These are phyloP conservation scores for Daedalea quercina DNA, from an alignment of 768 basidiomycete species.

Conservation along the genomic window DNA sequence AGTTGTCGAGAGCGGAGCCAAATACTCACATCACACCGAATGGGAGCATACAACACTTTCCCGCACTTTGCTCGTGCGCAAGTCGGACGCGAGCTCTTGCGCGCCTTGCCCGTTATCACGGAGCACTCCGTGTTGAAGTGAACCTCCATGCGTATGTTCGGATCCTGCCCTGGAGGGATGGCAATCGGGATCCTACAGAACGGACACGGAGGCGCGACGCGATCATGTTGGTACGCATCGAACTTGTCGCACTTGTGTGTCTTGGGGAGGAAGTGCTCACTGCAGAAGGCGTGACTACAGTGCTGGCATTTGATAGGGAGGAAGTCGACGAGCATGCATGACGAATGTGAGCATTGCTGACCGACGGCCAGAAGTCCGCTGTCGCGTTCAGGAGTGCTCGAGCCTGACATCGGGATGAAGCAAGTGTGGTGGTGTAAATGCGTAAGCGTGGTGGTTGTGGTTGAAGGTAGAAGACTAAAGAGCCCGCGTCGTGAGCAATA, in stretches of 20 bases:
- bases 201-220: constrained; percentile 76
- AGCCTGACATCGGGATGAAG: constrained; percentile 20
- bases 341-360: constrained; percentile 59
- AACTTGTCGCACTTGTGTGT: constrained; percentile 65
- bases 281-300: constrained; percentile 64
- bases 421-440: background rate
- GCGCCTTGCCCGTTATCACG: constrained; percentile 58
- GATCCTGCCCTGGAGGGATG: constrained; percentile 71
- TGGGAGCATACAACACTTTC: constrained; percentile 70
- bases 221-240: constrained; percentile 63
- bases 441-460: background rate
- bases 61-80: constrained; percentile 61
- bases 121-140: constrained; percentile 65
- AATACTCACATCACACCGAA: constrained; percentile 61
- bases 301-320: constrained; percentile 84
- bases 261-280: constrained; percentile 69
- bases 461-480: background rate
- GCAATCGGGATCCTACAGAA: constrained; percentile 72
- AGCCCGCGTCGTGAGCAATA: background rate
- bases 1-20: no score
- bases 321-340: constrained; percentile 74
- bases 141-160: constrained; percentile 74
- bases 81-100: constrained; percentile 40
- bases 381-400: constrained; percentile 33
- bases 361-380: constrained; percentile 60